Evolutionary conservation across 2,329 filamentous ascomycete species (phyloP).

Genomic region (Colletotrichum chlorophyti): DNA sequence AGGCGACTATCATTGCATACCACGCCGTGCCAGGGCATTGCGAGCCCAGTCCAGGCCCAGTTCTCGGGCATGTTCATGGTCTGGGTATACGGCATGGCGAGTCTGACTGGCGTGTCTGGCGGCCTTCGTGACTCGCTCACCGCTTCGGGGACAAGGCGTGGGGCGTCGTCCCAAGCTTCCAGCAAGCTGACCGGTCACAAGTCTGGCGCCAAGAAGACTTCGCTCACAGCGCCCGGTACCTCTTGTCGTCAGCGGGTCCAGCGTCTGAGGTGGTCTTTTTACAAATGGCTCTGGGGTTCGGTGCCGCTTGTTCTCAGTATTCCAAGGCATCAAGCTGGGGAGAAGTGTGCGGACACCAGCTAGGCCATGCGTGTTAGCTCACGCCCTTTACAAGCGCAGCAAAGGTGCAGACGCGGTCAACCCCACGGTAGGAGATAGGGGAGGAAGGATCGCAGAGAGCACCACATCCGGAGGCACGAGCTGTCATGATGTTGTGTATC

Average conservation of each 20-base stretch:
- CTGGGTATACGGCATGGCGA: conserved; percentile 1
- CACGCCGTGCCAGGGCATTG: conserved; percentile 4
- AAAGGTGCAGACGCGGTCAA: not conserved
- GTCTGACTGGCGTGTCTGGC: conserved; percentile 9
- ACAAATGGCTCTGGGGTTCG: not conserved
- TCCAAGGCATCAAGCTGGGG: conserved; percentile 6
- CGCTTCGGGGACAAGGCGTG: conserved; percentile 20
- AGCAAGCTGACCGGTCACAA: conserved; percentile 9
- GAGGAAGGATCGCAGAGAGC: not conserved
- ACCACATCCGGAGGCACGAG: not conserved
- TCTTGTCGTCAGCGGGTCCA: not conserved
- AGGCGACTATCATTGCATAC: conserved; percentile 10
- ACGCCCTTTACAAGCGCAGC: conserved; percentile 5
- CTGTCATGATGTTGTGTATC: conserved; percentile 20
- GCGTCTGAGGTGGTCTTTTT: not conserved
- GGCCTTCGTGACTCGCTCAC: conserved; percentile 29
- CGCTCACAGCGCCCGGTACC: not conserved
- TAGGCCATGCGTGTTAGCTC: conserved; percentile 4
- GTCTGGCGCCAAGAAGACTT: not conserved
- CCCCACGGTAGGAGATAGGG: not conserved
- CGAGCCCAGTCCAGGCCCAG: conserved; percentile 8
- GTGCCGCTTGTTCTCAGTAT: not conserved
- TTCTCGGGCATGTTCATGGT: not conserved
- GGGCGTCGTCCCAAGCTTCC: not conserved
- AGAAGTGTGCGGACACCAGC: not conserved